These are phyloP conservation scores for Chrysosporium keratinophilum DNA, from an alignment of 2,329 filamentous ascomycete genomes.

Conservation along the genomic window DNA sequence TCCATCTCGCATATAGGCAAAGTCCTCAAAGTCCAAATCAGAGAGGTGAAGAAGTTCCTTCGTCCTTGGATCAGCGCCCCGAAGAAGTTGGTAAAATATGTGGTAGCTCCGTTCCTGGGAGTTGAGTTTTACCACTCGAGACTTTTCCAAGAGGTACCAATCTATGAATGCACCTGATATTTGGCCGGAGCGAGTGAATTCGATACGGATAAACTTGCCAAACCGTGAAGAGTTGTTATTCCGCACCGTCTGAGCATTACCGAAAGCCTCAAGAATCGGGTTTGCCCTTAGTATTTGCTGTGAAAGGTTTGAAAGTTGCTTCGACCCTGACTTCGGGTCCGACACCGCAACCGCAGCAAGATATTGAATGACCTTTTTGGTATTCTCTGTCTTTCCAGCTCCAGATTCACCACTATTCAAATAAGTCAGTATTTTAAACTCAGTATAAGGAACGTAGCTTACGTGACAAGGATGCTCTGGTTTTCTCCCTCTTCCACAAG, in stretches of 20 bases:
- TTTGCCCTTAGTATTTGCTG: constrained; percentile 95
- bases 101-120: constrained; percentile 89
- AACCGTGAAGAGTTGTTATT: constrained; percentile 99
- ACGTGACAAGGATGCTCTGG: constrained; percentile 92
- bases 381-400: constrained; percentile 97
- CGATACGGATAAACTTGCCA: constrained; percentile 96
- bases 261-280: constrained; percentile 93
- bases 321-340: constrained; percentile 58
- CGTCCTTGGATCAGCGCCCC: constrained; percentile 63
- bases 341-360: constrained; percentile 84
- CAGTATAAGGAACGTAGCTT: constrained; percentile 23
- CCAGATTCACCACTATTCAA: constrained; percentile 68
- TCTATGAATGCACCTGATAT: constrained; percentile 96
- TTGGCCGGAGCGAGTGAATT: constrained; percentile 76
- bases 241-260: constrained; percentile 92
- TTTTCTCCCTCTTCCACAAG: constrained; percentile 90
- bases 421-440: constrained; percentile 11
- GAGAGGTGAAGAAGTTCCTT: constrained; percentile 68
- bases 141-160: constrained; percentile 97
- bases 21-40: constrained; percentile 68
- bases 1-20: constrained; percentile 81
- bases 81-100: constrained; percentile 89
- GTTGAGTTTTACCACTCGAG: constrained; percentile 85
- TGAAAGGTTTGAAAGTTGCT: constrained; percentile 71
- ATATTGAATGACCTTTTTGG: constrained; percentile 98